Base-by-base conservation (phyloP, 306 rosid species). In the Quercus suber region DNA sequence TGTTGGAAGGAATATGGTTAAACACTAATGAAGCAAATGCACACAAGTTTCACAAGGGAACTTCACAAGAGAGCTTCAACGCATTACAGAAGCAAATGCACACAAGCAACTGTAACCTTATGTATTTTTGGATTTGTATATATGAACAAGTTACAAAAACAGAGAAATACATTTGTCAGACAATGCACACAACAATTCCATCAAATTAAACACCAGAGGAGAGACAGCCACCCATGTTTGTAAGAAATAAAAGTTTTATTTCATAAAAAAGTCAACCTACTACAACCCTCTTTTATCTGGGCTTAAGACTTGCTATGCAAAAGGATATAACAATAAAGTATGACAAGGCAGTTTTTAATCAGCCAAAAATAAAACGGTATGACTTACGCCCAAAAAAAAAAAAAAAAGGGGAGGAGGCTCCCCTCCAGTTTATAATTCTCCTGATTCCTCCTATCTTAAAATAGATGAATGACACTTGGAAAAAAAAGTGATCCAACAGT, bases 1-100 rank as follows among this genome's bases (percentile, higher is more conserved):
- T 94, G 95, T 51, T 53, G 31, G 28, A 88, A 53, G 52, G 7
- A 64, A 64, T 13, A 72, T 49, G 35, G 43, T 73, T 56, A 21
- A 56, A 18, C 45, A 7, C 55, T 31, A 75, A 58, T 41, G 67
- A 56, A 75, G 71, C 69, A 81, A 5, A 82, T 51, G 30, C 57
- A 68, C 27, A 31, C 5, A 57, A 35, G 45, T 49, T 41, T 41
- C 45, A 41, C 45, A 41, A 82, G 58, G 41, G 77, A 85, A 71
- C 45, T 41, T 41, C 45, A 17, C 61, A 17, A 30, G 28, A 28
- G 51, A 71, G 68, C 31, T 35, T 35, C 20, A 70, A 49, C 6
- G 6, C 55, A 41, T 19, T 23, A 64, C 17, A 33, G 43, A 31
- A 18, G n/a, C 15, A 31, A 19, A 33, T 18, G 72, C 25, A 6